phyloP scores from a whole-genome alignment of 345 rosid species.

The Eucalyptus pauciflora region DNA sequence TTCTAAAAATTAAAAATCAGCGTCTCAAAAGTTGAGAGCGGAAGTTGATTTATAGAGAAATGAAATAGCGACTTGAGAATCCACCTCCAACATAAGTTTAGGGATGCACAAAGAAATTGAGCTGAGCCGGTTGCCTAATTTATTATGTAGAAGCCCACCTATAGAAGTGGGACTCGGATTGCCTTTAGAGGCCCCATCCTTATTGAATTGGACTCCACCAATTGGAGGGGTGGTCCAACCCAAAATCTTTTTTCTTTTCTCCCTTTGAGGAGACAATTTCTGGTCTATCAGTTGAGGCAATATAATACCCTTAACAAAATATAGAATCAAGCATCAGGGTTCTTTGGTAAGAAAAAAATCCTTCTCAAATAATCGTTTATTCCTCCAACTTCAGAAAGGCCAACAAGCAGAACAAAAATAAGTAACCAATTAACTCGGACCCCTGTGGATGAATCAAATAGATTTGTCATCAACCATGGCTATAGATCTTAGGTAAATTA shows the following conservation, averaged over 20 bases:
- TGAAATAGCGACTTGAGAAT: neutral
- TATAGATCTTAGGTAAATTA: too few species aligned
- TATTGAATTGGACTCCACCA: neutral
- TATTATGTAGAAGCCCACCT: neutral
- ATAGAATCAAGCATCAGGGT: neutral
- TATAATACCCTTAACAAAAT: neutral
- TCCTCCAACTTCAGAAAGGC: neutral
- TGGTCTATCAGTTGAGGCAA: neutral
- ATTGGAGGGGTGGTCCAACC: too few species aligned
- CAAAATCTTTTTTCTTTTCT: neutral
- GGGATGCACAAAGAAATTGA: neutral
- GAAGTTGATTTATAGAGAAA: neutral
- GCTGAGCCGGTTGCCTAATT: neutral
- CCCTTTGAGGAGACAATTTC: neutral
- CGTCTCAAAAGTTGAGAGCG: neutral
- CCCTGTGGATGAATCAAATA: accelerated
- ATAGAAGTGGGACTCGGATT: neutral
- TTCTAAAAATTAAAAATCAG: neutral
- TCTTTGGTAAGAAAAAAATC: too few species aligned
- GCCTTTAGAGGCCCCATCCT: neutral
- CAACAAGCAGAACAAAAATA: accelerated
- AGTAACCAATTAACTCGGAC: neutral
- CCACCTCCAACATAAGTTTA: neutral
- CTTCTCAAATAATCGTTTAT: too few species aligned
- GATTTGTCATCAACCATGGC: neutral